Evolutionary conservation across 768 basidiomycete species (phyloP).

Genomic region (Calocybe indica): DNA sequence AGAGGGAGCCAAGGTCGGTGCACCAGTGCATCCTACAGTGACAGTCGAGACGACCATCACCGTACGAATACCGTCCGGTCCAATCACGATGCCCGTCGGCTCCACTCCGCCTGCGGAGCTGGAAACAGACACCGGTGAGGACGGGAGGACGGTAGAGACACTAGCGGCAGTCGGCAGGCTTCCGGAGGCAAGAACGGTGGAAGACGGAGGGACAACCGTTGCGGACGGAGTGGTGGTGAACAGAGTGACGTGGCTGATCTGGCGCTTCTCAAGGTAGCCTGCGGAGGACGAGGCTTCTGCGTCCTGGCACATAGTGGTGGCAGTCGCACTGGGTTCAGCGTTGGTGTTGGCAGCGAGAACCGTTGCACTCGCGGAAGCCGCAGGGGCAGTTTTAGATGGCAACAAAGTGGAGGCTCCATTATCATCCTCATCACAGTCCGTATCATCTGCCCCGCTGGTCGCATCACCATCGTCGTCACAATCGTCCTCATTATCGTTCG

Average conservation of each 20-base stretch:
- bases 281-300: neutral
- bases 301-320: constrained; percentile 2
- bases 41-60: constrained; percentile 28
- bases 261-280: neutral
- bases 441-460: constrained; percentile 2
- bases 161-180: neutral
- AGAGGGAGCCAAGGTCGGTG: neutral
- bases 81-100: constrained; percentile 17
- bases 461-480: constrained; percentile 6
- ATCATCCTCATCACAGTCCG: constrained; percentile 9
- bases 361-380: constrained; percentile 5
- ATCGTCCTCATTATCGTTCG: neutral
- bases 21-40: constrained; percentile 17
- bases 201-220: neutral
- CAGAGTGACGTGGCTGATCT: neutral
- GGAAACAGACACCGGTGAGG: neutral
- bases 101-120: neutral
- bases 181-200: neutral
- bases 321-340: constrained; percentile 5
- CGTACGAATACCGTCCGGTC: constrained; percentile 26
- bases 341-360: constrained; percentile 2
- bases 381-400: constrained; percentile 8
- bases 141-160: neutral
- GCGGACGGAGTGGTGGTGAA: constrained; percentile 2
- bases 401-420: constrained; percentile 3